Evolutionary conservation across 2,329 filamentous ascomycete species (phyloP).

Genomic region (Exophiala aquamarina): DNA sequence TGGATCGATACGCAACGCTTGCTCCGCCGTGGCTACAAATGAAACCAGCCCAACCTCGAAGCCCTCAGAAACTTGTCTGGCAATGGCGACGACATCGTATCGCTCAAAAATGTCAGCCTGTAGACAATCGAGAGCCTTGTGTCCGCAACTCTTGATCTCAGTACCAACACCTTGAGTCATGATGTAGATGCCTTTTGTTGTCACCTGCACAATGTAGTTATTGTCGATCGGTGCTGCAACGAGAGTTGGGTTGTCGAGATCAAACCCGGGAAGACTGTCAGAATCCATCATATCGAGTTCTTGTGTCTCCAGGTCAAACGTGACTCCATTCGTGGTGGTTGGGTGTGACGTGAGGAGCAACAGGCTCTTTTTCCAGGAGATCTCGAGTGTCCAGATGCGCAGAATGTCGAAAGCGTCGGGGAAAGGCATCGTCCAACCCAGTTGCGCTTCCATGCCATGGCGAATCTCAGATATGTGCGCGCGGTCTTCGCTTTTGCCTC

Average conservation of each 20-base stretch:
- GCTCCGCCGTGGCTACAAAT: slow-evolving; percentile 1
- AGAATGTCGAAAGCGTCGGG: slow-evolving; percentile 42
- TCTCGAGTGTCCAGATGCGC: slow-evolving; percentile 46
- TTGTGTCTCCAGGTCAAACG: slow-evolving; percentile 38
- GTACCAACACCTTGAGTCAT: not conserved
- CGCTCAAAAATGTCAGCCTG: slow-evolving; percentile 12
- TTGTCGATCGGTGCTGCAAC: slow-evolving; percentile 40
- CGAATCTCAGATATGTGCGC: slow-evolving; percentile 69
- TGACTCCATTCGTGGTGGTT: slow-evolving; percentile 39
- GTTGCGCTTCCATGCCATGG: slow-evolving; percentile 67
- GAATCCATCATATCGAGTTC: slow-evolving; percentile 42
- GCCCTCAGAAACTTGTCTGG: slow-evolving; percentile 2
- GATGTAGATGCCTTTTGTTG: slow-evolving; percentile 23
- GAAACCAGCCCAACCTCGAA: slow-evolving; percentile 11
- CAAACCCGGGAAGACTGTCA: slow-evolving; percentile 37
- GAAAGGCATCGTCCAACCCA: slow-evolving; percentile 49
- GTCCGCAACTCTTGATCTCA: no score
- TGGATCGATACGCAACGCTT: not conserved
- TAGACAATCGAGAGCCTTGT: no score
- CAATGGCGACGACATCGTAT: slow-evolving; percentile 6
- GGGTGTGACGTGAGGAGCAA: slow-evolving; percentile 44
- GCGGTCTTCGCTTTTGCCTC: slow-evolving; percentile 38
- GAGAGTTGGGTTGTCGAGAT: slow-evolving; percentile 44
- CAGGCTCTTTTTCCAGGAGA: slow-evolving; percentile 35
- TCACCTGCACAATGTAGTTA: slow-evolving; percentile 44